These are phyloP conservation scores for Apiospora rasikravindrae DNA, from an alignment of 2,329 filamentous ascomycete species.

Conservation along the genomic window DNA sequence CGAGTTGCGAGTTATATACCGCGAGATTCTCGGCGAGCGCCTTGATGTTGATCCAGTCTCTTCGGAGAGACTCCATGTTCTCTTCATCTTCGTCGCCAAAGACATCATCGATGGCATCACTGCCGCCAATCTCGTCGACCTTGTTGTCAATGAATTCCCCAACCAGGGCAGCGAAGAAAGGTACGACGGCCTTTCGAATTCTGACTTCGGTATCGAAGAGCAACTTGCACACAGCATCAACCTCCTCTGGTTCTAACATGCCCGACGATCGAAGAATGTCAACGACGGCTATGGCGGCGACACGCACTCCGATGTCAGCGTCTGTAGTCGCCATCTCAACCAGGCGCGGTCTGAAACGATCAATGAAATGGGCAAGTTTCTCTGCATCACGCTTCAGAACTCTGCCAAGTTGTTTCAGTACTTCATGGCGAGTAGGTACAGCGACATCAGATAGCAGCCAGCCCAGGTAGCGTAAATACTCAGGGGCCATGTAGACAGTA, in stretches of 20 bases:
- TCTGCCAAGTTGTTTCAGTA: slow-evolving; percentile 79
- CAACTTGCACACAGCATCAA: slow-evolving; percentile 84
- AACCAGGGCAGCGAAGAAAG: slow-evolving; percentile 89
- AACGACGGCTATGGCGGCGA: slow-evolving; percentile 79
- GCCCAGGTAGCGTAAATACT: slow-evolving; percentile 90
- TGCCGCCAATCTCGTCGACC: slow-evolving; percentile 83
- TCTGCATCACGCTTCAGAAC: slow-evolving; percentile 83
- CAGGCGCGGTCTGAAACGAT: slow-evolving; percentile 83
- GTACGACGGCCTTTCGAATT: slow-evolving; percentile 86
- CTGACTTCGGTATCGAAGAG: slow-evolving; percentile 87
- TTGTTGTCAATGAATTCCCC: slow-evolving; percentile 80
- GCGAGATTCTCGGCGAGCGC: slow-evolving; percentile 84
- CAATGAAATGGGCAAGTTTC: slow-evolving; percentile 88
- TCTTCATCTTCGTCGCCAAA: slow-evolving; percentile 75
- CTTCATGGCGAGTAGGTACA: slow-evolving; percentile 78
- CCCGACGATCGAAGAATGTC: slow-evolving; percentile 83
- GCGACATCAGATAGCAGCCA: slow-evolving; percentile 91
- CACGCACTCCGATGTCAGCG: slow-evolving; percentile 79
- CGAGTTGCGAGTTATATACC: slow-evolving; percentile 76
- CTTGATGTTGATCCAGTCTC: slow-evolving; percentile 91
- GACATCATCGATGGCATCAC: slow-evolving; percentile 76
- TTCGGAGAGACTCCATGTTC: slow-evolving; percentile 75
- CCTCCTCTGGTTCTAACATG: slow-evolving; percentile 87
- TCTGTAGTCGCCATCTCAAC: slow-evolving; percentile 93
- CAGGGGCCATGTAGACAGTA: slow-evolving; percentile 86